phyloP scores from a whole-genome alignment of 2,329 filamentous ascomycete genomes.

The Bimuria novae-zelandiae region DNA sequence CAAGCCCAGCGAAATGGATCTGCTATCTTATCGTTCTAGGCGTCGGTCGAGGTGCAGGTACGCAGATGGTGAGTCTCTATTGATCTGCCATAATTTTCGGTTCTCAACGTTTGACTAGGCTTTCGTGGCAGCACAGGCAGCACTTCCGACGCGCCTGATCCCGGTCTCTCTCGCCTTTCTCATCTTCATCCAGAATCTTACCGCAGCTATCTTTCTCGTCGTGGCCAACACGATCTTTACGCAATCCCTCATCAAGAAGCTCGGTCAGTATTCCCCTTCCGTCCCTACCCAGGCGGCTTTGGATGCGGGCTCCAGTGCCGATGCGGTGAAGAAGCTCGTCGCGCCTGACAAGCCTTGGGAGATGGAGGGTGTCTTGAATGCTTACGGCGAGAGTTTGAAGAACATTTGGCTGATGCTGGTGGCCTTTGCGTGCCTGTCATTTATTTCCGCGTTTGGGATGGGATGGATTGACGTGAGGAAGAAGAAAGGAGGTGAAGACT shows the following conservation, averaged over 20 bases:
- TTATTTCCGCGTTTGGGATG: constrained; percentile 24
- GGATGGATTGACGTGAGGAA: constrained; percentile 32
- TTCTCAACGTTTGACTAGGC: constrained; percentile 19
- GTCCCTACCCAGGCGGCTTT: constrained; percentile 26
- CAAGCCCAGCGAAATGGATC: constrained; percentile 34
- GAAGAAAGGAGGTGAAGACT: constrained; percentile 8
- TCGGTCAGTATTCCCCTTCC: constrained; percentile 28
- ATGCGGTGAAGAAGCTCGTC: constrained; percentile 27
- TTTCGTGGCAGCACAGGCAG: constrained; percentile 40
- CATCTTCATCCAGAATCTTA: constrained; percentile 45
- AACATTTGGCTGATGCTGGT: constrained; percentile 33
- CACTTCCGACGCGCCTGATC: constrained; percentile 30
- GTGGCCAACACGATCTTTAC: constrained; percentile 36
- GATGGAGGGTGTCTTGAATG: constrained; percentile 25
- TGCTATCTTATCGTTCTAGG: constrained; percentile 35
- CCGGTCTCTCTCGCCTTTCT: constrained; percentile 39
- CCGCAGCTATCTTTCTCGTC: constrained; percentile 35
- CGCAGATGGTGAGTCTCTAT: constrained; percentile 27
- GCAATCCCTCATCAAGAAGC: constrained; percentile 21
- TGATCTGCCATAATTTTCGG: not conserved
- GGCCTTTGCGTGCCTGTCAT: constrained; percentile 16
- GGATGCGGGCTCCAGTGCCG: constrained; percentile 29
- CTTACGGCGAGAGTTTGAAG: constrained; percentile 28
- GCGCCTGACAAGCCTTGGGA: constrained; percentile 18
- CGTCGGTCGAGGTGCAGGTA: constrained; percentile 26